These are phyloP conservation scores for Cordia subcordata DNA, from an alignment of 257 asterid genomes.

Conservation along the genomic window DNA sequence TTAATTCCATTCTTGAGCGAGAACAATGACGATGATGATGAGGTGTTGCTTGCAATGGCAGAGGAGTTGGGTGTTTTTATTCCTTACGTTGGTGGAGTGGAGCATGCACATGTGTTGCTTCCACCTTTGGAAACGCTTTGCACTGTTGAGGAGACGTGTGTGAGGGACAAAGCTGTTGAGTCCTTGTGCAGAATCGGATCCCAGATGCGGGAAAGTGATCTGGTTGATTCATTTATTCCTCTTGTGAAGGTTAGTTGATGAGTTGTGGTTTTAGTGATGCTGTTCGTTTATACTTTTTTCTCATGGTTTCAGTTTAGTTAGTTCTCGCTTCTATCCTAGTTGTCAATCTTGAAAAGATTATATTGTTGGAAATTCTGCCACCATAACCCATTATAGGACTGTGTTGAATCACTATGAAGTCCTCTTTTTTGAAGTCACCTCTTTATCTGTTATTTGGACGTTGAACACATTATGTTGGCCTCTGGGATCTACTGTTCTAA, in stretches of 20 bases:
- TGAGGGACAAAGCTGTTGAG: conserved; percentile 92
- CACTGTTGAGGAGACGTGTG: conserved; percentile 91
- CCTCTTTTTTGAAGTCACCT: too few relatives aligned
- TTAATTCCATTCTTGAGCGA: conserved; percentile 79
- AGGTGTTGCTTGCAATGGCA: conserved; percentile 91
- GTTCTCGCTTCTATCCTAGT: not conserved
- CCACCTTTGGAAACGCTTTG: conserved; percentile 91
- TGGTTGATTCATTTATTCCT: conserved; percentile 74
- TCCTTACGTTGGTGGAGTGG: conserved; percentile 96
- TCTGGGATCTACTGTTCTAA: too few relatives aligned
- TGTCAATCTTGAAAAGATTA: not conserved
- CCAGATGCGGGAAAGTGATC: conserved; percentile 90
- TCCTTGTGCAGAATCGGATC: conserved; percentile 87
- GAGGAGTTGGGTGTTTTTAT: conserved; percentile 88
- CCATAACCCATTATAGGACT: too few relatives aligned
- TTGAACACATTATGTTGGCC: too few relatives aligned
- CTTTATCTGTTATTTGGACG: too few relatives aligned
- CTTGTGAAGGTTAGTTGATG: conserved; percentile 67
- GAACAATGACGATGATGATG: conserved; percentile 94
- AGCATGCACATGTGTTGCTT: conserved; percentile 83
- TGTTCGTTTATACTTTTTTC: conserved; percentile 3
- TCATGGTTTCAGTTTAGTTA: not conserved
- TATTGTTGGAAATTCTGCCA: too few relatives aligned
- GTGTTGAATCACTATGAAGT: too few relatives aligned
- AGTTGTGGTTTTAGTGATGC: not conserved